Evolutionary conservation across 768 basidiomycete species (phyloP), one percentile per base, ranked within the genome.

Genomic region (Gloeopeniophorella convolvens): DNA sequence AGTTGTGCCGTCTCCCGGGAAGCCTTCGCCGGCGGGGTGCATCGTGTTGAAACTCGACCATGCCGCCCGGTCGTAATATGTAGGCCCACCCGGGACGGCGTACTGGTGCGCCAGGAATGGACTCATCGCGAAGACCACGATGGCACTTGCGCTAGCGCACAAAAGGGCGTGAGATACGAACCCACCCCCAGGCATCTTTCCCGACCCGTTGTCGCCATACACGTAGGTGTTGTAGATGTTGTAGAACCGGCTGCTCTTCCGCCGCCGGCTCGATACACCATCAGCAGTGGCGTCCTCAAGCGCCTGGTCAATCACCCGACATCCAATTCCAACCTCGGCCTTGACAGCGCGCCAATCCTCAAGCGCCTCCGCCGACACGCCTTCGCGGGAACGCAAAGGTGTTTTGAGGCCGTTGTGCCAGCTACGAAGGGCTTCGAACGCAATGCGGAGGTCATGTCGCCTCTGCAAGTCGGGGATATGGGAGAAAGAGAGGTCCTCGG

Each of bases 151-250:
- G 16, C 82, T 80, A 55, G 80, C 70, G 63, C 79, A 79, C 60
- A 85, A 26, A 15, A 58, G 31, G 12, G 31, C 50, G 5, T 58
- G 54, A 24, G 57, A 56, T 11, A 39, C 50, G 33, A 58, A 28
- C 10, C 48, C 54, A 27, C 34, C 34, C 49, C 46, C 50, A 3
- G 36, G 27, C 23, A 55, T 15, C 13, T 39, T 39, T 18, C 52
- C 34, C 3, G 41, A 36, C 20, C 67, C 70, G 45, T 72, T 70
- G 56, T 75, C 68, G 43, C 66, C 72, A 51, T 76, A 74, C 31
- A 77, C 72, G 50, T 77, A 77, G 21, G 86, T 89, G 65, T 90
- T 90, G 66, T 90, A 89, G 62, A 90, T 86, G 66, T 89, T 90
- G 70, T 86, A 90, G 64, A 90, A 89, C 42, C 81, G 73, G 42